Evolutionary conservation across 805 yeast genomes (phyloP), one percentile per base, ranked within the genome.

Genomic region (Maudiozyma bulderi): DNA sequence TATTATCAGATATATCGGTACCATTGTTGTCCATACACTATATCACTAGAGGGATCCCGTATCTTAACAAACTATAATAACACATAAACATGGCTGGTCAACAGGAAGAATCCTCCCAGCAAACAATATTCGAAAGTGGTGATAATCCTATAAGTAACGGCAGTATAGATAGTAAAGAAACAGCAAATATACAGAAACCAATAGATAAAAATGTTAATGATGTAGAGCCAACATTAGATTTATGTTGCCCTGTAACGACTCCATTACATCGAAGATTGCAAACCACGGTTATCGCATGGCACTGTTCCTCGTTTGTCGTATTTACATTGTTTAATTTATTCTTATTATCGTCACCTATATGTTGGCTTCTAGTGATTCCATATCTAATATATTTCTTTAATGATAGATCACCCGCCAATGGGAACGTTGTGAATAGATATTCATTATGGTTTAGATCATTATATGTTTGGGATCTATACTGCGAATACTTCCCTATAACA

Each of bases 401-500:
- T 13, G 88, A 84, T 65, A 78, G 78, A 52, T 76, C 95, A 1
- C 86, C 89, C 0, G 77, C 81, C 10, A 82, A 84, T 56, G 98
- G 98, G 1, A 73, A 76, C 14, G 84, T 80, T 0, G 74, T 76
- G 1, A 66, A 74, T 47, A 67, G 95, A 38, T 71, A 74, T 41
- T 80, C 85, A 3, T 63, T 67, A 1, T 72, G 76, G 71, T 71
- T 86, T 61, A 75, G 87, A 53, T 73, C 76, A 32, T 58, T 78
- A 35, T 57, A 68, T 7, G 54, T 86, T 15, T 91, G 93, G 88
- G 77, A 73, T 52, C 76, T 80, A 66, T 89, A 84, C 62, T 81
- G 82, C 43, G 69, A 74, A 43, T 93, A 88, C 66, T 93, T 85
- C 67, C 98, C 98, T 0, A 78, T 93, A 20, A 66, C 65, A 0